Conservation (phyloP, 169 alveolate genomes). For the Eimeria zaria region DNA sequence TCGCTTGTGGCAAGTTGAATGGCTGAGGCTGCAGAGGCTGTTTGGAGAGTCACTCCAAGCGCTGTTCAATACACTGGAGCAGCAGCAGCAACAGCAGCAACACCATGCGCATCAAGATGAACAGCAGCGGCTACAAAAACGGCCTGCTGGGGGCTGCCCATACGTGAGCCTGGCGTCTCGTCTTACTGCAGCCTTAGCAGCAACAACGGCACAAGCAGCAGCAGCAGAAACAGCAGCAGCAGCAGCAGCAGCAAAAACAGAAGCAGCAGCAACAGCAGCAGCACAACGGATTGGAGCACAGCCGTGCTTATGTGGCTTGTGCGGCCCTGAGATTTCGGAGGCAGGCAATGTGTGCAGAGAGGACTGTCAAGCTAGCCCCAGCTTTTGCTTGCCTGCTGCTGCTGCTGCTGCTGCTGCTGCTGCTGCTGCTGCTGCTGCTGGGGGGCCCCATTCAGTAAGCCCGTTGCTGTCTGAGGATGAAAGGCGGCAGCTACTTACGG, state of each 20-base stretch:
- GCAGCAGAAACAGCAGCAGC: not conserved
- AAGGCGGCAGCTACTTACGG: conserved; percentile 25
- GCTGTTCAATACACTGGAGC: conserved; percentile 23
- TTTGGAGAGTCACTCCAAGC: conserved; percentile 19
- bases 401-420: not conserved
- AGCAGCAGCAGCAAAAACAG: not conserved
- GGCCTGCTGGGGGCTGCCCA: not conserved
- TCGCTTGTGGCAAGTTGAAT: conserved; percentile 50
- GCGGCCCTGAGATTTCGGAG: conserved; percentile 29
- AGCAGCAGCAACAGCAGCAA: conserved; percentile 43
- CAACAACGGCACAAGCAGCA: not conserved
- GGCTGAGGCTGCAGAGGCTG: conserved; percentile 55
- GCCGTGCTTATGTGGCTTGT: conserved; percentile 22
- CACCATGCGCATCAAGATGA: conserved; percentile 13
- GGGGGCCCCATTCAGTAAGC: not conserved
- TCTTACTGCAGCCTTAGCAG: not conserved
- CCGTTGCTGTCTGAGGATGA: conserved; percentile 12
- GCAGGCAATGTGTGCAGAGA: conserved; percentile 25
- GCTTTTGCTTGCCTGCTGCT: not conserved
- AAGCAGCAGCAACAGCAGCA: not conserved
- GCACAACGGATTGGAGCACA: not conserved
- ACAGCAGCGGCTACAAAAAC: conserved; percentile 14
- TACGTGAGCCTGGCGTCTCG: conserved; percentile 24
- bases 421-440: conserved; percentile 3
- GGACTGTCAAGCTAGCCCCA: not conserved